Base-by-base conservation (phyloP, 352 stramenopile species). In the Phytophthora pseudosyringae region DNA sequence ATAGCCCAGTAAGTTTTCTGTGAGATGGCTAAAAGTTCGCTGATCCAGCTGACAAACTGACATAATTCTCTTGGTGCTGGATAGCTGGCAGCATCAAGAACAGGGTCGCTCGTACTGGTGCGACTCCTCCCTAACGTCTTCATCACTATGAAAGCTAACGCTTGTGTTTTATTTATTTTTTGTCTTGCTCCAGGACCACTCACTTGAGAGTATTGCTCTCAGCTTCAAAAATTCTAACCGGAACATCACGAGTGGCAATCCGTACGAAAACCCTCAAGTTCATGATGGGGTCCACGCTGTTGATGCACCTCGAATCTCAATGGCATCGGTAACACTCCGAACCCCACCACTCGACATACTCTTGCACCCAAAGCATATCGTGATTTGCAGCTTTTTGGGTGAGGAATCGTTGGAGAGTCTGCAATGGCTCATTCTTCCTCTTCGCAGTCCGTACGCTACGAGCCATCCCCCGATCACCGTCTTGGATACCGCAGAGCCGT, bases 351-450 rank as follows among this genome's bases (percentile, higher is more conserved):
- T 95, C 5, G 61, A 70, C 1, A 76, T 93, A 35, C 62, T 95
- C 10, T 41, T 93, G 51, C 50, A 94, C 26, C 80, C 82, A 5
- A 63, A 73, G 1, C 88, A 95, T 38, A 83, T 95, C 36, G 83
- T 94, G 18, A 75, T 95, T 25, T 95, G 88, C 73, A 94, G 85
- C 29, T 95, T 95, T 58, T 55, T 94, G 25, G 88, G 88, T 3
- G 85, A 93, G 33, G 84, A 93, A 47, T 85, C 88, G 0, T 71
- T 93, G 4, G 75, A 81, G 11, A 91, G 78, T 54, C 54, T 95
- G 15, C 78, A 90, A 59, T 95, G 88, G 88, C 67, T 95, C 15
- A 79, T 95, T 26, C 45, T 87, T 1, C 88, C 88, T 8, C 66
- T 95, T 9, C 75, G 88, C 18, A 81, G 75, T 3, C 61, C 76